Percentiles rank a stretch among this genome's conserved stretches.
Conservation (phyloP, 2,329 filamentous ascomycete genomes). For the Penicillium hesseltinei region DNA sequence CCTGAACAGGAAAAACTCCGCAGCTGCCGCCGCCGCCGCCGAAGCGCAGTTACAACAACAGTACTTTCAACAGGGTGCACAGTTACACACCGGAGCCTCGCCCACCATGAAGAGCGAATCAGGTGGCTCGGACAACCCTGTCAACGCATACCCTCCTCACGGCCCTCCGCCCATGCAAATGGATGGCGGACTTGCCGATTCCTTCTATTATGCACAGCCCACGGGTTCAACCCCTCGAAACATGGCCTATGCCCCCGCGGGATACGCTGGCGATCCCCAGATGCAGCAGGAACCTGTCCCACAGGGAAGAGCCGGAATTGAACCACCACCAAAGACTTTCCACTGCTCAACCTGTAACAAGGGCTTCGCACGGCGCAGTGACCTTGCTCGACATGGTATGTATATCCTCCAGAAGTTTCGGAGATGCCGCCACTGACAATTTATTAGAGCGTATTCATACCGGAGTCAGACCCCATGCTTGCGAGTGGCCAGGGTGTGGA, state of each 20-base stretch:
- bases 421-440: constrained; percentile 4
- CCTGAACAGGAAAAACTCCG: constrained; percentile 50
- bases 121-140: constrained; percentile 56
- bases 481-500: constrained; percentile 81
- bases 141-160: constrained; percentile 57
- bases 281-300: constrained; percentile 44
- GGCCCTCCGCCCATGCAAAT: constrained; percentile 54
- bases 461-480: constrained; percentile 85
- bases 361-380: constrained; percentile 87
- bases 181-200: constrained; percentile 31
- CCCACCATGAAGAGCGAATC: constrained; percentile 61
- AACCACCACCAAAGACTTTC: constrained; percentile 68
- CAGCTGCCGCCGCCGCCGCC: constrained; percentile 43
- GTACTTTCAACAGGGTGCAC: constrained; percentile 42
- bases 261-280: constrained; percentile 48
- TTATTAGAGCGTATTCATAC: constrained; percentile 86
- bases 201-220: constrained; percentile 26
- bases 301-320: constrained; percentile 44
- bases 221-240: constrained; percentile 54
- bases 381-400: constrained; percentile 91
- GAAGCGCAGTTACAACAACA: constrained; percentile 47
- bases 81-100: constrained; percentile 40
- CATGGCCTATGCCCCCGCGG: constrained; percentile 53
- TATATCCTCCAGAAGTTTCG: background rate
- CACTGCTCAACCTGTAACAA: constrained; percentile 88